A percentile compares a stretch with the other conserved stretches of the same genome.
Evolutionary conservation across 108 stramenopile genomes (phyloP).

Genomic region (Conticribra guillardii): DNA sequence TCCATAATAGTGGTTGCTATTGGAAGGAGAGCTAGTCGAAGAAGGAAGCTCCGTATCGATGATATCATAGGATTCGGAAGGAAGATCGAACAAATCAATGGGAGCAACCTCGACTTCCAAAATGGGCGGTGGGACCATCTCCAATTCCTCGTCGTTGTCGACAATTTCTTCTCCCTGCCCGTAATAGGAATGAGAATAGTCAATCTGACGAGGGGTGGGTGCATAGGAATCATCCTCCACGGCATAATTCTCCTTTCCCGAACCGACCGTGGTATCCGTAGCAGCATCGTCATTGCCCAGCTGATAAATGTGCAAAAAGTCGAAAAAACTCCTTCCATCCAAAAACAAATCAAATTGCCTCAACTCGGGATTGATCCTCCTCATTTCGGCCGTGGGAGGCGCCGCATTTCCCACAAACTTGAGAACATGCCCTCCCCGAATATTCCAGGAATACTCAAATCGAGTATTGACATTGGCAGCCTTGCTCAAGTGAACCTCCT

Average conservation of each 20-base stretch:
- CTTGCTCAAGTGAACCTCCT: constrained; percentile 60
- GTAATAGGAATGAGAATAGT: background rate
- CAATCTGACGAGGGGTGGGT: background rate
- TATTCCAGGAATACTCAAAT: constrained; percentile 57
- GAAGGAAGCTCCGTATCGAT: background rate
- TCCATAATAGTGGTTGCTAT: background rate
- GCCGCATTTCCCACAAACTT: constrained; percentile 33
- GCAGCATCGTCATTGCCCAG: constrained; percentile 45
- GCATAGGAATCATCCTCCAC: too few relatives aligned
- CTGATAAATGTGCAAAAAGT: constrained; percentile 82
- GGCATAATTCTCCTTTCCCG: background rate
- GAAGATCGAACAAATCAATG: too few relatives aligned
- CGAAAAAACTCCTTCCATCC: constrained; percentile 79
- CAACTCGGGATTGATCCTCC: background rate
- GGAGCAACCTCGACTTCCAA: background rate
- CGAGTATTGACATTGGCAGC: constrained; percentile 40
- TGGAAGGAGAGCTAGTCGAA: background rate
- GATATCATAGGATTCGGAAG: background rate
- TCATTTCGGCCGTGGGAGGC: constrained; percentile 35
- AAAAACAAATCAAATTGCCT: constrained; percentile 79
- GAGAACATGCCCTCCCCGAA: constrained; percentile 68
- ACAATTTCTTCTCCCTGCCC: background rate
- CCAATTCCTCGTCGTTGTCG: background rate
- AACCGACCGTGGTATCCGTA: background rate
- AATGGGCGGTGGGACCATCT: background rate